These are phyloP conservation scores for Ogataea chonburiensis DNA, from an alignment of 805 yeast species.

Conservation along the genomic window DNA sequence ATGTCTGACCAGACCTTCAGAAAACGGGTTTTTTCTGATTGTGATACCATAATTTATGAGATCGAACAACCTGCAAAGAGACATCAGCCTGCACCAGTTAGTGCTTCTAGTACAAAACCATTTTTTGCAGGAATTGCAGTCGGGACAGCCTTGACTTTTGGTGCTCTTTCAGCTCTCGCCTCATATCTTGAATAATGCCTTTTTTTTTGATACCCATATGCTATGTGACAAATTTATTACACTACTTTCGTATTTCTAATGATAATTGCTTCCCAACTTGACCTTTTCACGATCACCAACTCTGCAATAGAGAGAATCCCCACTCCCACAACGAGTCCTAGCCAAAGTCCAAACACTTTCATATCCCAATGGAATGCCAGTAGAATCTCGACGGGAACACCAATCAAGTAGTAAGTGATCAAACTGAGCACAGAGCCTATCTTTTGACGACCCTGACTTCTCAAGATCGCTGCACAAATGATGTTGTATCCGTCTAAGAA, in stretches of 20 bases:
- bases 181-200: conserved; percentile 16
- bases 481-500: conserved; percentile 68
- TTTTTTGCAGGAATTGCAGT: conserved; percentile 22
- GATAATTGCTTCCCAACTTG: conserved; percentile 56
- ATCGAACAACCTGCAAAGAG: conserved; percentile 5
- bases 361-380: conserved; percentile 51
- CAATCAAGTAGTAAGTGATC: conserved; percentile 57
- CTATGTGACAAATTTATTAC: conserved; percentile 5
- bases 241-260: conserved; percentile 29
- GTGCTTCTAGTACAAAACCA: not conserved
- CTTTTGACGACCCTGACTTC: conserved; percentile 76
- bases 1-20: too few relatives aligned
- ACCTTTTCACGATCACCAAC: conserved; percentile 39
- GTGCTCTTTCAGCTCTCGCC: conserved; percentile 29
- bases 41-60: conserved; percentile 6
- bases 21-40: conserved; percentile 3
- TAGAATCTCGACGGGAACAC: conserved; percentile 58
- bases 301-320: conserved; percentile 40
- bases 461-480: conserved; percentile 69
- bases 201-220: conserved; percentile 5
- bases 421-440: conserved; percentile 61
- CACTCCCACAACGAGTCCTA: conserved; percentile 53
- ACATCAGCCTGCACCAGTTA: conserved; percentile 1
- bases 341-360: conserved; percentile 63
- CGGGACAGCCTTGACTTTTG: conserved; percentile 24